Conservation (phyloP, 2,329 filamentous ascomycete species). For the Aspergillus neotritici region DNA sequence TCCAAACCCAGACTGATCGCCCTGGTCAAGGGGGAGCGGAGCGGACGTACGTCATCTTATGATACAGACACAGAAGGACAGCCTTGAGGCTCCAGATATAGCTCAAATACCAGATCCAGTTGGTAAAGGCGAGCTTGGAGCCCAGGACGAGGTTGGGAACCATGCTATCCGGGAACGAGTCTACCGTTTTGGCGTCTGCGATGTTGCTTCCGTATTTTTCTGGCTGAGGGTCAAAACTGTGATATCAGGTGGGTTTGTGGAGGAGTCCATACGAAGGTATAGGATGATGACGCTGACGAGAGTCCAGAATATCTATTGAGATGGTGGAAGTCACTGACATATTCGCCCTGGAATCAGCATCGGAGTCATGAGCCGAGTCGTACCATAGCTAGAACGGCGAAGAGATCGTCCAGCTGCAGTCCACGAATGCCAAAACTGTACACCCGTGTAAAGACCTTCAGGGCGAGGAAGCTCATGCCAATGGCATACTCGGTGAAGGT, state of each 20-base stretch:
- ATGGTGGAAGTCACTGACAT: too few species aligned
- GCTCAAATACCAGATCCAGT: slow-evolving; percentile 33
- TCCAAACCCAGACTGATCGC: too few species aligned
- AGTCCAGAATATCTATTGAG: too few species aligned
- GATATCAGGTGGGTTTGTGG: too few species aligned
- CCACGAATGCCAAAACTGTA: too few species aligned
- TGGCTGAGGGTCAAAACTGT: slow-evolving; percentile 5
- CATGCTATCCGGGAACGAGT: slow-evolving; percentile 21
- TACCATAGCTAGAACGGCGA: too few species aligned
- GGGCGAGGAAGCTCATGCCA: slow-evolving; percentile 6
- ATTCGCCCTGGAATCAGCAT: too few species aligned
- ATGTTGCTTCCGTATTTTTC: slow-evolving; percentile 27
- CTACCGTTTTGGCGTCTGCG: slow-evolving; percentile 21
- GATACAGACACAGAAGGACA: slow-evolving; percentile 28
- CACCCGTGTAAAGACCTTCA: too few species aligned
- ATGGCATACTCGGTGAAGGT: slow-evolving; percentile 18
- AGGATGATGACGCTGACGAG: slow-evolving; percentile 1
- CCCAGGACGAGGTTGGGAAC: slow-evolving; percentile 20
- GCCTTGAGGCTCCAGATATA: slow-evolving; percentile 30
- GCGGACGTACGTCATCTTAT: slow-evolving; percentile 22
- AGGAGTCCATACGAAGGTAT: too few species aligned
- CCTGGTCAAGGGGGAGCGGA: too few species aligned
- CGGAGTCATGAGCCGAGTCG: too few species aligned
- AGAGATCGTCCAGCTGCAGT: too few species aligned
- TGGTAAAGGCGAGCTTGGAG: slow-evolving; percentile 28